phyloP scores from a whole-genome alignment of 345 rosid species.

The Eutrema heterophyllum region DNA sequence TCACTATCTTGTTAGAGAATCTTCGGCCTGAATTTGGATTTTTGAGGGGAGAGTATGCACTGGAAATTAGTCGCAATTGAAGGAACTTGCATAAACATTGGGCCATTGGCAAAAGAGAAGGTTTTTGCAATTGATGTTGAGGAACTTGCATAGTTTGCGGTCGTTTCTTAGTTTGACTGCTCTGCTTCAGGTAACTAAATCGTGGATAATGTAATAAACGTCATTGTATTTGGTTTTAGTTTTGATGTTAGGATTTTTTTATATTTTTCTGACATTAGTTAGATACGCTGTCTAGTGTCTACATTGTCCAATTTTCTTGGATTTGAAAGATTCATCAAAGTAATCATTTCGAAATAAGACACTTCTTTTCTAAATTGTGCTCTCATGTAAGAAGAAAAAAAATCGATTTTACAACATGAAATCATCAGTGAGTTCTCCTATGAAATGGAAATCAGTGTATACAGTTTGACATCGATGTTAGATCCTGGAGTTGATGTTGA shows the following conservation, averaged over 20 bases:
- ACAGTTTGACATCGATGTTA: no score
- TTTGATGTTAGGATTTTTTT: neutral
- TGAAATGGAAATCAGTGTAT: no score
- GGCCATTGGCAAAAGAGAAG: constrained; percentile 39
- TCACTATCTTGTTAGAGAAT: constrained; percentile 45
- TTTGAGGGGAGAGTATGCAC: constrained; percentile 19
- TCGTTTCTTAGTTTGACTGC: constrained; percentile 90
- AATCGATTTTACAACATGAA: no score
- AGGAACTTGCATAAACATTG: constrained; percentile 53
- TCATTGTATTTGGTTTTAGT: neutral
- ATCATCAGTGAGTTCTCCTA: no score
- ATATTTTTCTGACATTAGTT: neutral
- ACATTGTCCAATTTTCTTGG: no score
- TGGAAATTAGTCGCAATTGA: constrained; percentile 41
- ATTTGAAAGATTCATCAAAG: no score
- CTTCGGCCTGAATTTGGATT: constrained; percentile 34
- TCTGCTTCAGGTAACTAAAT: constrained; percentile 53
- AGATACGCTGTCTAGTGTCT: no score
- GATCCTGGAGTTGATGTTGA: no score
- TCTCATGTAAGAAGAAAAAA: no score
- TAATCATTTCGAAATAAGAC: no score
- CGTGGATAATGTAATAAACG: neutral
- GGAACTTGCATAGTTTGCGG: constrained; percentile 70
- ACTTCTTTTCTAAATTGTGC: no score
- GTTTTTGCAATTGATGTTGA: constrained; percentile 77